Conservation (phyloP, 352 stramenopile species). For the Phytophthora lateralis region DNA sequence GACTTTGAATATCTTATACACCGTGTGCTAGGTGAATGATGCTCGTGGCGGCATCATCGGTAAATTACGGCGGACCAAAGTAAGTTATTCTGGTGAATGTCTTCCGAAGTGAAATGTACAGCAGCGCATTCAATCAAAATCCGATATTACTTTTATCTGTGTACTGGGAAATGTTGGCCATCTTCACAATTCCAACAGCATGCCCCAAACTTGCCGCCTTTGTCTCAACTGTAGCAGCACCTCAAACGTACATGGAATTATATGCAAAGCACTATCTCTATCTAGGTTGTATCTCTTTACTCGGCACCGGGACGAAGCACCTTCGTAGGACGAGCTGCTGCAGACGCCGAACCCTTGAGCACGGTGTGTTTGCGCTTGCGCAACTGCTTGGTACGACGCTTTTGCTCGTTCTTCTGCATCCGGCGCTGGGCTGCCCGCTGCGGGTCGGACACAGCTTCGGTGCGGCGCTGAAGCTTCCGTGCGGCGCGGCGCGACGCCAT, state of each 20-base stretch:
- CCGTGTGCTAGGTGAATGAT: too few relatives aligned
- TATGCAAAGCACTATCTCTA: conserved; percentile 35
- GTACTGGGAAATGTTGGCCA: too few relatives aligned
- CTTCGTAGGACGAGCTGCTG: conserved; percentile 63
- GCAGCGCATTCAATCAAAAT: too few relatives aligned
- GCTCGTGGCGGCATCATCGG: too few relatives aligned
- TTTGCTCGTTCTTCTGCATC: conserved; percentile 87
- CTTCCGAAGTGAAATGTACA: too few relatives aligned
- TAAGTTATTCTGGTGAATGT: too few relatives aligned
- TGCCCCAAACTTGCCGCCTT: too few relatives aligned
- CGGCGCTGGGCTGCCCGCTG: conserved; percentile 77
- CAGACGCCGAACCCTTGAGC: conserved; percentile 77
- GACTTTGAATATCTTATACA: too few relatives aligned
- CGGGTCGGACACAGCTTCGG: conserved; percentile 78
- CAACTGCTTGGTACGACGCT: conserved; percentile 80
- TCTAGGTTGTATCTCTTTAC: conserved; percentile 36
- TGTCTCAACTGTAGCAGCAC: background rate
- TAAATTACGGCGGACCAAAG: too few relatives aligned
- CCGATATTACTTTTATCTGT: too few relatives aligned
- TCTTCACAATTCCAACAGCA: too few relatives aligned
- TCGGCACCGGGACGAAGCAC: conserved; percentile 64
- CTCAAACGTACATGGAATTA: conserved; percentile 32
- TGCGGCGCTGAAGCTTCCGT: conserved; percentile 80
- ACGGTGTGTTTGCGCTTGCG: conserved; percentile 91
- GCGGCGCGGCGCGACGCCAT: conserved; percentile 70